phyloP scores from a whole-genome alignment of 257 asterid species.

The Capsicum pubescens region DNA sequence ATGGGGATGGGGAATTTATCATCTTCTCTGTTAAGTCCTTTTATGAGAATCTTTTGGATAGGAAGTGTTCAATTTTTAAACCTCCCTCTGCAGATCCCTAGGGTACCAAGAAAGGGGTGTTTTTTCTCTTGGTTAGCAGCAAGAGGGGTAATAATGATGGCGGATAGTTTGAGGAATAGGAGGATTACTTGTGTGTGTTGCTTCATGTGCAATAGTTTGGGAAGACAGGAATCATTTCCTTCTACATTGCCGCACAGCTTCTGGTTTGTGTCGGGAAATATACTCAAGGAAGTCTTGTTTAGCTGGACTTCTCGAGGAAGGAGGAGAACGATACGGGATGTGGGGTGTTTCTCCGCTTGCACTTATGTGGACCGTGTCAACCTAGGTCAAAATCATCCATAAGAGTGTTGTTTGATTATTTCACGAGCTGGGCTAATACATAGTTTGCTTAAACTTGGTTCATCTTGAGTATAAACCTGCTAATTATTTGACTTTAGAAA shows the following conservation, averaged over 20 bases:
- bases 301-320: not conserved
- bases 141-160: not conserved
- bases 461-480: not conserved
- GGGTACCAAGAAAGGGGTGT: not conserved
- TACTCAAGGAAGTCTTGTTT: not conserved
- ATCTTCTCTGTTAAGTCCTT: constrained; percentile 16
- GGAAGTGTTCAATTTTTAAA: not conserved
- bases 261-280: not conserved
- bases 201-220: not conserved
- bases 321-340: not conserved
- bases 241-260: not conserved
- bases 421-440: not conserved
- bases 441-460: constrained; percentile 18
- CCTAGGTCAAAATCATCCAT: not conserved
- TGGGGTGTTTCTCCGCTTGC: not conserved
- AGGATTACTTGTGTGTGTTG: constrained; percentile 6
- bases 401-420: constrained; percentile 4
- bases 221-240: not conserved
- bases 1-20: not conserved
- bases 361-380: not conserved
- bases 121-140: not conserved
- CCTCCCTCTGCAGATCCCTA: not conserved
- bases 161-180: constrained; percentile 9
- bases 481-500: not conserved
- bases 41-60: not conserved